Percentiles rank a stretch among this genome's conserved stretches.
phyloP scores from a whole-genome alignment of 257 asterid species.

The Prunella vulgaris region DNA sequence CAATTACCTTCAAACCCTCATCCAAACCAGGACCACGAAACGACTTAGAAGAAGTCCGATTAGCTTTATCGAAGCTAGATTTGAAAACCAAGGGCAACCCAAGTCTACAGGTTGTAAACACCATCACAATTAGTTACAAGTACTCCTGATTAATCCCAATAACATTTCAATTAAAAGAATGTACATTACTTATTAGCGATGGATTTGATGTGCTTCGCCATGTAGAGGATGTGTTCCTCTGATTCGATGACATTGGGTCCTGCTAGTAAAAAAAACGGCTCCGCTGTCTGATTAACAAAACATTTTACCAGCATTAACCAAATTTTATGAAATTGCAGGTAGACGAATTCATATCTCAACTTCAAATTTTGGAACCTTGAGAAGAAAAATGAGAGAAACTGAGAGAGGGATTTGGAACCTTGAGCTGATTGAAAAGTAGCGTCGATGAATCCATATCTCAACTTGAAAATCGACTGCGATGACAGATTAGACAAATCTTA shows the following conservation, averaged over 20 bases:
- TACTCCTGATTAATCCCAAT: neutral
- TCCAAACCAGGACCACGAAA: slow-evolving; percentile 85
- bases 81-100: slow-evolving; percentile 72
- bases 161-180: neutral
- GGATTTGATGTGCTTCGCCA: slow-evolving; percentile 68
- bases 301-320: neutral
- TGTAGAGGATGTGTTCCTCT: slow-evolving; percentile 72
- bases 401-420: too few species aligned
- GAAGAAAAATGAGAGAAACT: too few species aligned
- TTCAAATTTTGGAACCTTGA: too few species aligned
- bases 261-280: slow-evolving; percentile 83
- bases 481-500: too few species aligned
- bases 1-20: slow-evolving; percentile 70
- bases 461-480: too few species aligned
- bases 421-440: too few species aligned
- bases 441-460: too few species aligned
- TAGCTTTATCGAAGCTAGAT: slow-evolving; percentile 90
- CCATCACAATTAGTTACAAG: neutral
- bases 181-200: slow-evolving; percentile 45
- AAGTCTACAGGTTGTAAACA: slow-evolving; percentile 32
- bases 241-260: slow-evolving; percentile 96
- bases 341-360: too few species aligned
- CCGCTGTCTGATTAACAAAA: slow-evolving; percentile 44
- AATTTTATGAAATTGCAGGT: neutral
- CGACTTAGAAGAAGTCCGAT: slow-evolving; percentile 81